Evolutionary conservation across 805 yeast species (phyloP).

Genomic region (Hanseniaspora osmophila): DNA sequence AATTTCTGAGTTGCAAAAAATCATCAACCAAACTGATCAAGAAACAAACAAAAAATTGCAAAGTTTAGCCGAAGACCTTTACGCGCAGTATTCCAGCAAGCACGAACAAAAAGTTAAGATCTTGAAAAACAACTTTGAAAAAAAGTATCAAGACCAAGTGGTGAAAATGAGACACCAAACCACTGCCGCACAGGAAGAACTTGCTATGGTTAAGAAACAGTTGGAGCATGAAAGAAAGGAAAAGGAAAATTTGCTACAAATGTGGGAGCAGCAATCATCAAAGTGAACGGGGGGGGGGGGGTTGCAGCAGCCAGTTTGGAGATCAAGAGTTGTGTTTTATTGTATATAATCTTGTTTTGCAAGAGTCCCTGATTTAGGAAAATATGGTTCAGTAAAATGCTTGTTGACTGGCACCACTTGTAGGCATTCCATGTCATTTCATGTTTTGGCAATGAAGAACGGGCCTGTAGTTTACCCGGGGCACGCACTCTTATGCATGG

Average conservation of each 20-base stretch:
- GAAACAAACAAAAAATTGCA: constrained; percentile 32
- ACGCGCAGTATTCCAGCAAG: constrained; percentile 60
- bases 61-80: constrained; percentile 54
- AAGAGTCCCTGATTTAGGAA: no score
- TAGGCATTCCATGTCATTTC: no score
- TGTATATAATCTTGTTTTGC: no score
- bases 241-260: constrained; percentile 39
- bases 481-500: no score
- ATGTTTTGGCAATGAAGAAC: no score
- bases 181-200: constrained; percentile 33
- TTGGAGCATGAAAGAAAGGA: constrained; percentile 40
- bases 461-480: no score
- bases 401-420: no score
- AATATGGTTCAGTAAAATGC: no score
- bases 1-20: no score
- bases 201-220: constrained; percentile 36
- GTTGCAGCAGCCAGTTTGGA: background rate
- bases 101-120: constrained; percentile 59
- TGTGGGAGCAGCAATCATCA: constrained; percentile 23
- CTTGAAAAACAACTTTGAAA: constrained; percentile 36
- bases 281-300: no score
- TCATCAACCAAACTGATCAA: no score
- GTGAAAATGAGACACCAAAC: constrained; percentile 30
- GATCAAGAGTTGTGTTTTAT: no score
- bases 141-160: constrained; percentile 34